Percentiles rank a stretch among this genome's conserved stretches.
Evolutionary conservation across 345 rosid species (phyloP).

Genomic region (Psidium guajava): DNA sequence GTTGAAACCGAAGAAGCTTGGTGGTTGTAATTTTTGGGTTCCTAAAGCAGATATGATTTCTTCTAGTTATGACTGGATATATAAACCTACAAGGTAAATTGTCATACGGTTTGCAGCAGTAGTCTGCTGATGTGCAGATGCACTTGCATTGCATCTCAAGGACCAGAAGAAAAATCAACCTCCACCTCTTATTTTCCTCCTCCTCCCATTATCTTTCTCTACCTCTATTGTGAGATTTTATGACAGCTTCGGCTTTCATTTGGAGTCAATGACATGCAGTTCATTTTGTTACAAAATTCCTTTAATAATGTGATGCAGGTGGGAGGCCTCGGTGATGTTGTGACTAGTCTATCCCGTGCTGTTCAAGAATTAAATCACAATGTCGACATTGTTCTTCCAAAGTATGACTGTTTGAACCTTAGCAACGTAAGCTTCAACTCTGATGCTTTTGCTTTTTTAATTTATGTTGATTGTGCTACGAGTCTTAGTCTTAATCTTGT

Average conservation of each 20-base stretch:
- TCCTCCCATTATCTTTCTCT: neutral
- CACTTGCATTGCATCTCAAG: neutral
- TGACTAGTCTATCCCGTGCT: conserved; percentile 96
- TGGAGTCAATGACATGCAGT: neutral
- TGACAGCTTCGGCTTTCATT: neutral
- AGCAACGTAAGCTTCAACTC: conserved; percentile 52
- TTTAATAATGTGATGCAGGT: conserved; percentile 36
- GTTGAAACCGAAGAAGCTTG: neutral
- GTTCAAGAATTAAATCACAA: conserved; percentile 88
- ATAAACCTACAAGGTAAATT: neutral
- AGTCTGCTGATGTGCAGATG: neutral
- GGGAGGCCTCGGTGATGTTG: conserved; percentile 96
- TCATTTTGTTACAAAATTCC: neutral
- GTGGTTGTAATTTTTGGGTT: neutral
- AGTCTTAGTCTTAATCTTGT: neutral
- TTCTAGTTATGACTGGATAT: neutral
- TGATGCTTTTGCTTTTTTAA: neutral
- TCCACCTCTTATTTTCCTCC: neutral
- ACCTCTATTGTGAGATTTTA: neutral
- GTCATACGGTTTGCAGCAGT: neutral
- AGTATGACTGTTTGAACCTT: conserved; percentile 75
- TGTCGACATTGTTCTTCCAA: conserved; percentile 78
- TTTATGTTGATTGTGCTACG: neutral
- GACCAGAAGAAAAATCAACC: neutral
- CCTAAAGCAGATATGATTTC: neutral